Evolutionary conservation across 2,329 filamentous ascomycete genomes (phyloP).

Genomic region (Talaromyces sp.): DNA sequence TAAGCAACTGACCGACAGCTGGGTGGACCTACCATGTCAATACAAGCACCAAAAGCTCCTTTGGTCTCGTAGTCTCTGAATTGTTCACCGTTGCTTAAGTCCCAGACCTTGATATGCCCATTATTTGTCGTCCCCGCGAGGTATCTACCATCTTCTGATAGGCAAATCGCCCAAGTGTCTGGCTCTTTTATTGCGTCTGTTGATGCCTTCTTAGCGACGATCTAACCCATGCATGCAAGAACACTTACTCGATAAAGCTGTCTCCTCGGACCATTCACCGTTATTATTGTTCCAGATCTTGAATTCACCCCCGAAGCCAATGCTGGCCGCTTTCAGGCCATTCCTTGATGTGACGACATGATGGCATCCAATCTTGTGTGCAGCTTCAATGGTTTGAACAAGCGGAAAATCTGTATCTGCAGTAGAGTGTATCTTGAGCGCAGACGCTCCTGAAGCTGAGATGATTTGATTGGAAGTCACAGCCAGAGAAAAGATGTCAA

Average conservation of each 20-base stretch:
- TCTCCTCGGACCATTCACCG: constrained; percentile 55
- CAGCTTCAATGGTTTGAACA: constrained; percentile 72
- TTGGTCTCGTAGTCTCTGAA: constrained; percentile 87
- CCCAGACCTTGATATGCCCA: constrained; percentile 87
- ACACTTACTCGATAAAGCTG: constrained; percentile 44
- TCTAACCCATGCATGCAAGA: background rate
- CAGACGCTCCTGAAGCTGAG: constrained; percentile 80
- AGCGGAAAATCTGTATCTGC: constrained; percentile 70
- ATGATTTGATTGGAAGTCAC: constrained; percentile 71
- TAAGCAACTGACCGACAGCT: background rate
- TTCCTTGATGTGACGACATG: constrained; percentile 72
- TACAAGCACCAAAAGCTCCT: constrained; percentile 84
- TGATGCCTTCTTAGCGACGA: constrained; percentile 14
- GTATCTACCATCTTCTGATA: constrained; percentile 80
- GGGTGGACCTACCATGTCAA: constrained; percentile 63
- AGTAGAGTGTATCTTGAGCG: constrained; percentile 77
- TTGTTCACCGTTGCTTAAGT: constrained; percentile 61
- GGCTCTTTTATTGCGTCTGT: constrained; percentile 56
- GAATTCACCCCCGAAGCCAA: constrained; percentile 84
- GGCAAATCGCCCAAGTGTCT: constrained; percentile 81
- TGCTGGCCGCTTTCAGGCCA: constrained; percentile 73
- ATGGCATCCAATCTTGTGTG: constrained; percentile 87
- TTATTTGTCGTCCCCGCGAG: constrained; percentile 86
- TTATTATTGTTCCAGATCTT: constrained; percentile 72
- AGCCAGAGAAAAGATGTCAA: constrained; percentile 81